These are phyloP conservation scores for Russula griseocarnosa DNA, from an alignment of 768 basidiomycete species.

Conservation along the genomic window DNA sequence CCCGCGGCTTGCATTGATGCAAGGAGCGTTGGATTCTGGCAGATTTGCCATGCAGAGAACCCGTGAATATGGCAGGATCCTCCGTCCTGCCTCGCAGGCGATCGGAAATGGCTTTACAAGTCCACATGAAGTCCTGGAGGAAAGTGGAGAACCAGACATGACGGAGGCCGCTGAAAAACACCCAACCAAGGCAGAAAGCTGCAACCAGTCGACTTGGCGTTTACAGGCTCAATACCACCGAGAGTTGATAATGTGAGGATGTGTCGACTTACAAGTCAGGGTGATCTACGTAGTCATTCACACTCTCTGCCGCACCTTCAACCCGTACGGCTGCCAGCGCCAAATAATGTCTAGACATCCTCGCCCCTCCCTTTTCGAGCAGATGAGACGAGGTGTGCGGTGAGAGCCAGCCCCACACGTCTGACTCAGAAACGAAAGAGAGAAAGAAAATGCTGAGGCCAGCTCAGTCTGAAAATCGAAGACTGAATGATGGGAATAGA, in stretches of 20 bases:
- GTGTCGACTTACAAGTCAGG: conserved; percentile 22
- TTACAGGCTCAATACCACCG: not conserved
- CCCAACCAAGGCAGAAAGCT: conserved; percentile 42
- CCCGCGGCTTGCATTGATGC: not conserved
- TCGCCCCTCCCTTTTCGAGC: conserved; percentile 8
- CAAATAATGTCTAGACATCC: conserved; percentile 4
- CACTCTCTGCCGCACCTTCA: not conserved
- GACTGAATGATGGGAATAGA: not conserved
- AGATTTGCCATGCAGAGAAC: not conserved
- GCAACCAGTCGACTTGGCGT: conserved; percentile 37
- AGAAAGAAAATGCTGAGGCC: conserved; percentile 12
- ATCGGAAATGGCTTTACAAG: not conserved
- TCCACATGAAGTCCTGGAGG: conserved; percentile 22
- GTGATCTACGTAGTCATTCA: conserved; percentile 6
- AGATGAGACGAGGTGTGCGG: not conserved
- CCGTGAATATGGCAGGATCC: not conserved
- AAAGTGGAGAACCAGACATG: conserved; percentile 32
- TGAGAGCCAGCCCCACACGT: conserved; percentile 6
- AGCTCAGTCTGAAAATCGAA: conserved; percentile 16
- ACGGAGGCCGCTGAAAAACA: conserved; percentile 37
- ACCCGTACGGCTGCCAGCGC: not conserved
- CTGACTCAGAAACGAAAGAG: not conserved
- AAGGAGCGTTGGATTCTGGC: not conserved
- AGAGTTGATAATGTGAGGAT: not conserved
- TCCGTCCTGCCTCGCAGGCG: conserved; percentile 2